A percentile compares a stretch with the other conserved stretches of the same genome.
Conservation (phyloP, 306 rosid genomes). For the Cicer chorassanicum region DNA sequence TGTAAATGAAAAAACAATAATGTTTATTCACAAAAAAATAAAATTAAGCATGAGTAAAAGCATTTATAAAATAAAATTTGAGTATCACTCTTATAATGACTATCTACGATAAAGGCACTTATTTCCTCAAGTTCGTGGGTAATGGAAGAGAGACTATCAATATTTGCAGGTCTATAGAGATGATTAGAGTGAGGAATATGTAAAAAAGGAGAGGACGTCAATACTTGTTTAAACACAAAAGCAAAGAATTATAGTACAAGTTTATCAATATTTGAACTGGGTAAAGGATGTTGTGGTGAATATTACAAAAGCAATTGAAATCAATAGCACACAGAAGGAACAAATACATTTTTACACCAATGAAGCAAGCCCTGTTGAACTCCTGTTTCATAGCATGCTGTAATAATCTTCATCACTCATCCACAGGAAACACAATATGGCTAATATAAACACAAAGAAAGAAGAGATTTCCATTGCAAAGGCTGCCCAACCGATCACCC, state of each 20-base stretch:
- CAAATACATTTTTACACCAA: conserved; percentile 47
- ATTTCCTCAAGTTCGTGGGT: neutral
- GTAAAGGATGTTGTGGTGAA: conserved; percentile 1
- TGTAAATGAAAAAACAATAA: neutral
- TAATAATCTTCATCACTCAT: conserved; percentile 59
- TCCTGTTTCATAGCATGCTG: conserved; percentile 53
- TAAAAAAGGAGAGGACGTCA: neutral
- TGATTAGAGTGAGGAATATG: neutral
- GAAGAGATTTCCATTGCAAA: conserved; percentile 83
- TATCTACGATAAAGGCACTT: neutral
- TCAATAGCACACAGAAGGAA: conserved; percentile 19
- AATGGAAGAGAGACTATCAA: neutral
- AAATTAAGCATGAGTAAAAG: neutral
- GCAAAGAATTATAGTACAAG: neutral
- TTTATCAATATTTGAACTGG: conserved; percentile 10
- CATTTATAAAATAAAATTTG: neutral
- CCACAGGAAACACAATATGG: conserved; percentile 68
- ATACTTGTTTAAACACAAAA: neutral
- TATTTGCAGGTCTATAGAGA: neutral
- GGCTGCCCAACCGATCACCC: conserved; percentile 89
- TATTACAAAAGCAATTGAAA: conserved; percentile 17
- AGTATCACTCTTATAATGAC: neutral
- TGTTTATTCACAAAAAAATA: neutral
- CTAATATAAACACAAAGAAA: conserved; percentile 63
- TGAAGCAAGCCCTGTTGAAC: conserved; percentile 20